Conservation (phyloP, 169 alveolate genomes). For the Plasmodium adleri region DNA sequence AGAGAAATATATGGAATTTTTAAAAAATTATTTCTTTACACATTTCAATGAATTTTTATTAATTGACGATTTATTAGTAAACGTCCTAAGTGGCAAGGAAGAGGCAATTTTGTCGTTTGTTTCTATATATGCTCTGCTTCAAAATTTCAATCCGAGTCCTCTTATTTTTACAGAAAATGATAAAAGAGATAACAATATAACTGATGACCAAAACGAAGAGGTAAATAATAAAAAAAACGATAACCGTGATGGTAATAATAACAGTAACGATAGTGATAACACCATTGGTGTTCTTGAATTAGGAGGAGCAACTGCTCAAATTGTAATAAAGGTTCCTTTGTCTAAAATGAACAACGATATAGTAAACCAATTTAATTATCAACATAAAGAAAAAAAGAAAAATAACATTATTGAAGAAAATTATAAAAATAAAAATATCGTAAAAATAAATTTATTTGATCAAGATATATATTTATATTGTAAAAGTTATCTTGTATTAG, state of each 20-base stretch:
- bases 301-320: conserved; percentile 79
- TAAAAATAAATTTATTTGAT: conserved; percentile 43
- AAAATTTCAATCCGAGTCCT: conserved; percentile 49
- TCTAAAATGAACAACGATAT: conserved; percentile 68
- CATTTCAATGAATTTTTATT: conserved; percentile 61
- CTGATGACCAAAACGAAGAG: not conserved
- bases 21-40: conserved; percentile 36
- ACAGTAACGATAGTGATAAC: conserved; percentile 8
- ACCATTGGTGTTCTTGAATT: conserved; percentile 65
- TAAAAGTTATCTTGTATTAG: conserved; percentile 72
- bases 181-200: not conserved
- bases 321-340: conserved; percentile 41
- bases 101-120: conserved; percentile 78
- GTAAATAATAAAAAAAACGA: not conserved
- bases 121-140: conserved; percentile 69
- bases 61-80: conserved; percentile 67
- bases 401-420: conserved; percentile 65
- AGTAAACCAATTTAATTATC: conserved; percentile 49
- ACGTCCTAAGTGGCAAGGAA: conserved; percentile 76
- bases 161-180: conserved; percentile 20
- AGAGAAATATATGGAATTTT: conserved; percentile 42
- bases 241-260: not conserved
- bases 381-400: conserved; percentile 41
- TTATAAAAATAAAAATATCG: conserved; percentile 71
- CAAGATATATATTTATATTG: conserved; percentile 63